Conservation (phyloP, 2,329 filamentous ascomycete species). For the Lanzia echinophila region DNA sequence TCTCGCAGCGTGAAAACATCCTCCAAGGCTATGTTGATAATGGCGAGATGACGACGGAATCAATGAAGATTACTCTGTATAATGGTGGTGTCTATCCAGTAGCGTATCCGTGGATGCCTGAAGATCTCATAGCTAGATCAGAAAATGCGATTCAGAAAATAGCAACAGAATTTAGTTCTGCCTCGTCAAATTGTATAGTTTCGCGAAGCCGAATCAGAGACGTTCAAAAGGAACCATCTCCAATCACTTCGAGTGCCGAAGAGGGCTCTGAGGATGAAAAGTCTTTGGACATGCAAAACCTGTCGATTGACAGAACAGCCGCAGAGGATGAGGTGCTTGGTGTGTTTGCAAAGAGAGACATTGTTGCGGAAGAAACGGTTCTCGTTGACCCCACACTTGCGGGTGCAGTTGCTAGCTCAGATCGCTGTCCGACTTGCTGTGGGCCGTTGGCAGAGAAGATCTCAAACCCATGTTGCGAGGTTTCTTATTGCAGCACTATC, state of each 20-base stretch:
- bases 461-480: constrained; percentile 20
- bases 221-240: not conserved
- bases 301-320: not conserved
- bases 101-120: constrained; percentile 23
- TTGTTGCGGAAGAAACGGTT: constrained; percentile 15
- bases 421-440: constrained; percentile 23
- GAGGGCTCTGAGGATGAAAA: constrained; percentile 8
- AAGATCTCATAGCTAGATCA: constrained; percentile 19
- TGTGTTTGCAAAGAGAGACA: constrained; percentile 18
- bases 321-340: constrained; percentile 22
- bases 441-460: constrained; percentile 14
- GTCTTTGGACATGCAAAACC: not conserved
- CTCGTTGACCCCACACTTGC: constrained; percentile 18
- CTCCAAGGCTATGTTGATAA: constrained; percentile 14
- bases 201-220: constrained; percentile 20
- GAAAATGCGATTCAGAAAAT: constrained; percentile 16
- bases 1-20: constrained; percentile 17
- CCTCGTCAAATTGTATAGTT: constrained; percentile 21
- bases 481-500: constrained; percentile 23
- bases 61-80: constrained; percentile 13
- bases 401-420: constrained; percentile 16
- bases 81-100: constrained; percentile 24
- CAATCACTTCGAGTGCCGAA: not conserved
- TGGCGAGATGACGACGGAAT: constrained; percentile 15
- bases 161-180: constrained; percentile 18